Evolutionary conservation across 2,329 filamentous ascomycete species (phyloP).

Genomic region (Trichoderma afroharzianum): DNA sequence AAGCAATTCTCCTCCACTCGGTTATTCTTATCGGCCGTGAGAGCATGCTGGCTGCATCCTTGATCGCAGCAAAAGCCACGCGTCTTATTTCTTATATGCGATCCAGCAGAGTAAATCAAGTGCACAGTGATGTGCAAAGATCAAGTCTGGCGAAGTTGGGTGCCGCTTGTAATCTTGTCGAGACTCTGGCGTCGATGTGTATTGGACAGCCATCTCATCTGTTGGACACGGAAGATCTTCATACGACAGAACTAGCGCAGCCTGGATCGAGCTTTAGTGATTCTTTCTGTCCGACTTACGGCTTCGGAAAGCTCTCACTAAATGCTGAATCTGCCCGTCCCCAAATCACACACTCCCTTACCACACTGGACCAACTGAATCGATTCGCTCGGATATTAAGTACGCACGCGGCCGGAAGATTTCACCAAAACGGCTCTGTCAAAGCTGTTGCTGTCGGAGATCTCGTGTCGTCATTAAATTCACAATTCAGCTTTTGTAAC

Average conservation of each 20-base stretch:
- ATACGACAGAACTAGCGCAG: not conserved
- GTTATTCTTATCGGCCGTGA: constrained; percentile 1
- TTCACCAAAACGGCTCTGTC: not conserved
- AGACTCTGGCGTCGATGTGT: not conserved
- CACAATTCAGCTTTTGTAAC: constrained; percentile 13
- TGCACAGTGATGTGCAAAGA: not conserved
- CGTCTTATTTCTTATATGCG: not conserved
- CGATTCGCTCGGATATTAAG: constrained; percentile 10
- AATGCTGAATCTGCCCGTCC: not conserved
- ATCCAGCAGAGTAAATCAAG: not conserved
- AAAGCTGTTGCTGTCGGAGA: constrained; percentile 4
- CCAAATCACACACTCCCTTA: not conserved
- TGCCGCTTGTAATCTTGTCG: constrained; percentile 2
- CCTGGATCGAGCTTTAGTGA: not conserved
- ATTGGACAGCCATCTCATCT: not conserved
- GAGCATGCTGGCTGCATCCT: not conserved
- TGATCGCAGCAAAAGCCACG: not conserved
- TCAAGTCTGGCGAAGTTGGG: not conserved
- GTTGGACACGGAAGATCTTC: not conserved
- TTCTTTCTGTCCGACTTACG: not conserved
- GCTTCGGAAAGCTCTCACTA: not conserved
- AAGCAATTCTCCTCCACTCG: constrained; percentile 5
- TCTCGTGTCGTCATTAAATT: constrained; percentile 1
- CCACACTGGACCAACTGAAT: not conserved
- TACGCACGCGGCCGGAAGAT: not conserved